phyloP scores from a whole-genome alignment of 331 rosid species.

The Quercus phellos region DNA sequence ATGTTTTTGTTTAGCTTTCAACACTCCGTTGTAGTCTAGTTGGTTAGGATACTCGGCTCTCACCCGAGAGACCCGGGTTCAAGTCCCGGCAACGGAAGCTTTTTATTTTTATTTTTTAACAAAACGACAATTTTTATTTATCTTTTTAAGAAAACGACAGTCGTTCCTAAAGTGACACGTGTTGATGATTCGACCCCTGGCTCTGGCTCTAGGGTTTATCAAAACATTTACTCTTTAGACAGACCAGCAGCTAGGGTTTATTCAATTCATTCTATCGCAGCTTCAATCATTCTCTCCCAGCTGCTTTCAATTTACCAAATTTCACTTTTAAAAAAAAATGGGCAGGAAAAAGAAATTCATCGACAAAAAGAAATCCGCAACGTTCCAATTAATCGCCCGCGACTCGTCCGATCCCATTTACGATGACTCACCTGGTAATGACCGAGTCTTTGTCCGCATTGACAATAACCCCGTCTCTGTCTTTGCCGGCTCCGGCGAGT shows the following conservation, averaged over 20 bases:
- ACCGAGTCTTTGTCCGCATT: slow-evolving; percentile 75
- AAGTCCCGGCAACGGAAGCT: not conserved
- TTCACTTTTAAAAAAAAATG: slow-evolving; percentile 7
- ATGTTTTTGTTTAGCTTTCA: fast-evolving
- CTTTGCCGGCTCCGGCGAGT: not conserved
- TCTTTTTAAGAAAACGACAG: too few relatives aligned
- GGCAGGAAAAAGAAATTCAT: slow-evolving; percentile 74
- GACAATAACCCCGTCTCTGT: slow-evolving; percentile 51
- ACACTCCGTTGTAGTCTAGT: not conserved
- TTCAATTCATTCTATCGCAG: too few relatives aligned
- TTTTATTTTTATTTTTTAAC: not conserved
- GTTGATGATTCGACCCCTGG: too few relatives aligned
- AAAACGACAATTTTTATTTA: too few relatives aligned
- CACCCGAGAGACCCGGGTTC: not conserved
- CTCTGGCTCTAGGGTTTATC: too few relatives aligned
- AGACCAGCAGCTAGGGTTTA: too few relatives aligned
- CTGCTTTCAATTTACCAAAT: too few relatives aligned
- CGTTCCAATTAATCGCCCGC: slow-evolving; percentile 73
- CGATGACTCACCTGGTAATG: slow-evolving; percentile 47
- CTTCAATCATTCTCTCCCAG: too few relatives aligned
- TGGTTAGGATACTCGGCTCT: not conserved
- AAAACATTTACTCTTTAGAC: too few relatives aligned
- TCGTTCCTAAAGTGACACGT: too few relatives aligned
- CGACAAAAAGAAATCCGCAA: slow-evolving; percentile 68
- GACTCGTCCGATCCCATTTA: slow-evolving; percentile 74